Base-by-base conservation (phyloP, 352 stramenopile species). In the Elongisporangium undulatum region DNA sequence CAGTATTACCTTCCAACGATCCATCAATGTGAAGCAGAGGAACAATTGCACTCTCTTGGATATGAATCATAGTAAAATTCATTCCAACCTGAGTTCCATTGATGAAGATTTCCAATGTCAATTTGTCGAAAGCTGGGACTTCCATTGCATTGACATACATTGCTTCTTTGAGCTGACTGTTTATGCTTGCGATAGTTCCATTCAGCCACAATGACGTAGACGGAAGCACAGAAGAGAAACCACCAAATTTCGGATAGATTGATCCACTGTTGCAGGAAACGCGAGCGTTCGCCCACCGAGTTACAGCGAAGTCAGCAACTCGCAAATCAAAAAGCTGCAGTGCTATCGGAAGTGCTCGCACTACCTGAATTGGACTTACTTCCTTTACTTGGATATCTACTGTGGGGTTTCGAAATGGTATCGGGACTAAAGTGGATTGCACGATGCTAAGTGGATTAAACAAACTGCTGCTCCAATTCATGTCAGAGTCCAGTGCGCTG, bases 1-100 rank as follows among this genome's bases (percentile, higher is more conserved):
- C 26, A 26, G 17, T 7, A 29, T 22, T 63, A 58, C 65, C 68
- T 73, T 76, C 68, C 13, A 68, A 51, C 1, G 62, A 68, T 26
- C 63, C 51, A n/a, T 53, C 53, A 20, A 69, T 62, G 29, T 53
- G 59, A 24, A 63, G 24, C 20, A 58, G 48, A 19, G 61, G 61
- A 9, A 49, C 19, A 17, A 41, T n/a, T n/a, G 51, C 23, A 19
- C 49, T 4, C 13, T 17, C n/a, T 39, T 49, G 22, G 38, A 51
- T 49, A 15, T 23, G 15, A 34, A 45, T 22, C 12, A 15, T 21
- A 39, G 48, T 45, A 22, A 9, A 10, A 9, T 38, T 45, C 23
- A 45, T 13, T 55, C 21, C 19, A 34, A 8, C 29, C 23, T 45
- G 23, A 48, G 2, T 20, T 45, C 10, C 51, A 3, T 55, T 21